phyloP scores from a whole-genome alignment of 2,329 filamentous ascomycete species.

The Aspergillus fructus region DNA sequence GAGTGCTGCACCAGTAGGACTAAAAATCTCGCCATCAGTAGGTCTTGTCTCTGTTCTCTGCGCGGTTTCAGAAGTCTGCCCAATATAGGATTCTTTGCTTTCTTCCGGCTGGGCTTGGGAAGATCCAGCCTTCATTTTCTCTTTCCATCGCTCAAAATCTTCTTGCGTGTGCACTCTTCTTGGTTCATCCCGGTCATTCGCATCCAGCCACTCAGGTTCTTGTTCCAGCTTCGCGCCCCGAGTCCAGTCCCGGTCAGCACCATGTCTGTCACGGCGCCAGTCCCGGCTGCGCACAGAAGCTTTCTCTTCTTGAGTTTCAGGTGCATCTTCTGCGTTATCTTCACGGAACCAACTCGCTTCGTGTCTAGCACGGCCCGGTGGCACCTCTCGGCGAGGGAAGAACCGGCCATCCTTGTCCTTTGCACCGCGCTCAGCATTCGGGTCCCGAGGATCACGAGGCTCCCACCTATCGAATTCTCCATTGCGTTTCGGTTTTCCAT shows the following conservation, averaged over 20 bases:
- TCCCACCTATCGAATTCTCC: slow-evolving; percentile 46
- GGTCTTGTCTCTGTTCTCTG: slow-evolving; percentile 41
- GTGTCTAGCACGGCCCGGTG: slow-evolving; percentile 60
- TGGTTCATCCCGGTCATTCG: slow-evolving; percentile 65
- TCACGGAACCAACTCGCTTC: slow-evolving; percentile 76
- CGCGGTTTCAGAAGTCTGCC: slow-evolving; percentile 17
- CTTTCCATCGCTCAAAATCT: slow-evolving; percentile 94
- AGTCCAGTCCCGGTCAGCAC: slow-evolving; percentile 55
- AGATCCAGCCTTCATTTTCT: slow-evolving; percentile 74
- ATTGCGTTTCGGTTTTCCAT: slow-evolving; percentile 41
- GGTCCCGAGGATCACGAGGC: slow-evolving; percentile 58
- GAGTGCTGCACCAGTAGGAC: slow-evolving; percentile 59
- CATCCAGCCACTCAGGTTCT: slow-evolving; percentile 89
- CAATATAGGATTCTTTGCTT: slow-evolving; percentile 42
- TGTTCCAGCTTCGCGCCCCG: slow-evolving; percentile 62
- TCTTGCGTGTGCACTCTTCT: slow-evolving; percentile 75
- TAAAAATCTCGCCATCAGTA: slow-evolving; percentile 52
- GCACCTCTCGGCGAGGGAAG: slow-evolving; percentile 61
- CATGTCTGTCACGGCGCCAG: slow-evolving; percentile 54
- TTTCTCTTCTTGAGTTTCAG: slow-evolving; percentile 44
- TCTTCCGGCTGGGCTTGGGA: slow-evolving; percentile 39
- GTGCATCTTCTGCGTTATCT: slow-evolving; percentile 41
- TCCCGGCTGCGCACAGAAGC: slow-evolving; percentile 62
- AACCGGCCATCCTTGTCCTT: slow-evolving; percentile 57
- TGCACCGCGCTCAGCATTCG: slow-evolving; percentile 46